Evolutionary conservation across 148 eudicot species (phyloP).

Genomic region (Oxyria digyna): DNA sequence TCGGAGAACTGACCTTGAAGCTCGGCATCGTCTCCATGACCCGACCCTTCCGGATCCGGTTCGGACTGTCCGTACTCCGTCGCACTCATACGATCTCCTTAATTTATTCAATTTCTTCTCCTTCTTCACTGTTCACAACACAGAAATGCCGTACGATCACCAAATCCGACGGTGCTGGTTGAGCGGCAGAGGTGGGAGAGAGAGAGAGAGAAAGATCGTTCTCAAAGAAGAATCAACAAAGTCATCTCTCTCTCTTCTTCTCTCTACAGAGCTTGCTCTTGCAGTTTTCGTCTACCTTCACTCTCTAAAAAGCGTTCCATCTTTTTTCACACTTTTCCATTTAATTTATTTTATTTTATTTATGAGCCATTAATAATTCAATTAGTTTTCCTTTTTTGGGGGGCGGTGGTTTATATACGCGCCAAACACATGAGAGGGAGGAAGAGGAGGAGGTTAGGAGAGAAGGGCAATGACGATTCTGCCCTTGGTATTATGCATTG

Average conservation of each 20-base stretch:
- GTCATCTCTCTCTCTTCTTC: neutral
- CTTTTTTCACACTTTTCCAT: neutral
- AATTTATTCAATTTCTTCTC: neutral
- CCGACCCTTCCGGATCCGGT: conserved; percentile 30
- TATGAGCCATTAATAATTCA: neutral
- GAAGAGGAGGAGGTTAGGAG: neutral
- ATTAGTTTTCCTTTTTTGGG: neutral
- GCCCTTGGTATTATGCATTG: neutral
- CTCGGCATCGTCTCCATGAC: conserved; percentile 29
- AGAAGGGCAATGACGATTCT: neutral
- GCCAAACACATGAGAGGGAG: conserved; percentile 9
- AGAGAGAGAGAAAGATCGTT: conserved; percentile 1
- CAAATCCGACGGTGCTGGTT: conserved; percentile 6
- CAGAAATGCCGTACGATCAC: conserved; percentile 1
- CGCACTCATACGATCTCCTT: conserved; percentile 4
- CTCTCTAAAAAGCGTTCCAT: conserved; percentile 6
- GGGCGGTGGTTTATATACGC: conserved; percentile 9
- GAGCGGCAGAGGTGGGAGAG: neutral
- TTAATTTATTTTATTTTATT: neutral
- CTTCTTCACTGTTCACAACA: conserved; percentile 3
- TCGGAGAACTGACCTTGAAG: conserved; percentile 26
- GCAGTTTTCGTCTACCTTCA: conserved; percentile 2
- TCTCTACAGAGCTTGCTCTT: conserved; percentile 9
- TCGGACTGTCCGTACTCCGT: conserved; percentile 11
- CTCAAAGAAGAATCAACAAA: conserved; percentile 3